Evolutionary conservation across 2,329 filamentous ascomycete species (phyloP).

Genomic region (Sphaerulina musiva): DNA sequence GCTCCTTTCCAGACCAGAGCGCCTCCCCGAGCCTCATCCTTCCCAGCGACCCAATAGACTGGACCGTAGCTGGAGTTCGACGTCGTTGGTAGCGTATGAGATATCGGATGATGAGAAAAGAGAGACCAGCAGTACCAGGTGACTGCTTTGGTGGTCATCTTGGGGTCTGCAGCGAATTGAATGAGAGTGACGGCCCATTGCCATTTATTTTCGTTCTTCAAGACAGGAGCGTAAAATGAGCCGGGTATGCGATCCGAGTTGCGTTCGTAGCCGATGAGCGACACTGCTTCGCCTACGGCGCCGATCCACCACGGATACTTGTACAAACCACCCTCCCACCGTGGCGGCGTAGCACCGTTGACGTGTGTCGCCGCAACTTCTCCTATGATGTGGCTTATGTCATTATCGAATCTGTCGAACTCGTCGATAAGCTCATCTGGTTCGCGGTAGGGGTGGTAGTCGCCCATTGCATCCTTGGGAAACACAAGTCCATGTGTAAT

Average conservation of each 20-base stretch:
- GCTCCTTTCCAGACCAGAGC: conserved; percentile 41
- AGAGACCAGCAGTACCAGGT: conserved; percentile 36
- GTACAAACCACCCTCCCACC: conserved; percentile 32
- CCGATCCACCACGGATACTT: conserved; percentile 47
- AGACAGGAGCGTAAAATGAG: conserved; percentile 36
- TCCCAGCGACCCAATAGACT: conserved; percentile 43
- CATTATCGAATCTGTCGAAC: conserved; percentile 44
- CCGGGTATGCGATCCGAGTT: conserved; percentile 55
- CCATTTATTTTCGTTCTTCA: conserved; percentile 30
- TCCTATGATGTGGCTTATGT: conserved; percentile 37
- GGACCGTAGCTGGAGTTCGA: conserved; percentile 29
- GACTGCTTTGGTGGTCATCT: conserved; percentile 28
- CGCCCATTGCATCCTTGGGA: conserved; percentile 19
- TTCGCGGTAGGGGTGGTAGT: conserved; percentile 33
- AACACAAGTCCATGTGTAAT: conserved; percentile 10
- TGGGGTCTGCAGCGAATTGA: conserved; percentile 37
- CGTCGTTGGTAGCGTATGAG: conserved; percentile 40
- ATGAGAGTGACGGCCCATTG: conserved; percentile 36
- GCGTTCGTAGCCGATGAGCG: conserved; percentile 58
- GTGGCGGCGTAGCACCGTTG: conserved; percentile 37
- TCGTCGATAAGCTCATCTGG: conserved; percentile 27
- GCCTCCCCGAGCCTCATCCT: conserved; percentile 31
- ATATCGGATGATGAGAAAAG: conserved; percentile 41
- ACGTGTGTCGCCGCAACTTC: conserved; percentile 48
- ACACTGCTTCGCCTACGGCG: conserved; percentile 59